Evolutionary conservation across 495 filamentous ascomycete species (phyloP), one percentile per base, ranked within the genome.

Genomic region (Lophiostoma macrostomum): DNA sequence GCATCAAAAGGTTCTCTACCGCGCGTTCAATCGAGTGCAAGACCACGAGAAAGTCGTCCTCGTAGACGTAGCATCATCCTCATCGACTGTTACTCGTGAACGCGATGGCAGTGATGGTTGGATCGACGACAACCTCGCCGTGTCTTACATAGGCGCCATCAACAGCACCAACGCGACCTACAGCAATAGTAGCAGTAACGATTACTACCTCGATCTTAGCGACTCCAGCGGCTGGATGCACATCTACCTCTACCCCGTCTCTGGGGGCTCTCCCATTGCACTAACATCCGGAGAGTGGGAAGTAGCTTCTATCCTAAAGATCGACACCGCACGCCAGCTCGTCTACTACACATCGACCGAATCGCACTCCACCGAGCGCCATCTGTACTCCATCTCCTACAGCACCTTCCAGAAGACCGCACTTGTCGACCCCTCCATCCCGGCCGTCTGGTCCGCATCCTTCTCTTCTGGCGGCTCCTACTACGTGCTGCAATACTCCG

Each of bases 221-320:
- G 78, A 81, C 58, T 73, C 75, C 40, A 73, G 72, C 4, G 79
- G 79, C 8, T 82, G 73, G 68, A 68, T 67, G 16, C 79, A 81
- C 45, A 58, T 82, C 27, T 82, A 82, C 59, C 67, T 81, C 4
- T 75, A 75, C 60, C 70, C 78, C 0, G 71, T 79, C 24, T 56
- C 71, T 23, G 75, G 75, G 5, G 67, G 62, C 20, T 60, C 66
- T 12, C 69, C 72, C 13, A 73, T 69, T 11, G 67, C 74, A 0
- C 71, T 82, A 12, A 82, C 79, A 0, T 65, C 67, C 2, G 79
- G 79, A 2, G 65, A 76, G 14, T 82, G 77, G 77, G 79, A 81
- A 55, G 78, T 82, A 5, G 60, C 62, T 0, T 41, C 64, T 6
- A 72, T 81, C 36, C 49, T 75, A 38, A 76, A 78, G 42, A 65